Conservation (phyloP, 2,329 filamentous ascomycete species). For the Bipolaris bicolor region DNA sequence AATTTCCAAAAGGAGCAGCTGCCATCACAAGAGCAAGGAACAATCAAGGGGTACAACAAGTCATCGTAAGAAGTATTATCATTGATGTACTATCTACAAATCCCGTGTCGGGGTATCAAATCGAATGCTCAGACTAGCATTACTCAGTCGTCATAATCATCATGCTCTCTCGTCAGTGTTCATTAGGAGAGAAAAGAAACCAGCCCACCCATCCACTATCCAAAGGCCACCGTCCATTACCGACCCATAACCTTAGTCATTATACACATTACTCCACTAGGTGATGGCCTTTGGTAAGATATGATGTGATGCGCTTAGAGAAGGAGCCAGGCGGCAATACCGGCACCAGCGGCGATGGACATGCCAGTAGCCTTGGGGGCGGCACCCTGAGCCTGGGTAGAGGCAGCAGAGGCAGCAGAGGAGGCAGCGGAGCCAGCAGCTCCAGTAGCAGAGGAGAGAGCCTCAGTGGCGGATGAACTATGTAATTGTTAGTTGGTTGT, state of each 20-base stretch:
- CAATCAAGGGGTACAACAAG: neutral
- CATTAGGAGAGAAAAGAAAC: constrained; percentile 23
- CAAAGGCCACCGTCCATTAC: constrained; percentile 28
- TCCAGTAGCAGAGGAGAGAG: constrained; percentile 13
- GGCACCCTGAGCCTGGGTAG: constrained; percentile 16
- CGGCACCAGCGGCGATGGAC: constrained; percentile 46
- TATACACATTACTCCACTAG: constrained; percentile 44
- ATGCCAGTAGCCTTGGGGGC: constrained; percentile 46
- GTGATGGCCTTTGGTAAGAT: constrained; percentile 26
- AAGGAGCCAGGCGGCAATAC: constrained; percentile 46
- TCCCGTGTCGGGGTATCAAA: constrained; percentile 41
- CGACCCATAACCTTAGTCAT: constrained; percentile 23
- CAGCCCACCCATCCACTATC: constrained; percentile 27
- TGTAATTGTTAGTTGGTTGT: neutral
- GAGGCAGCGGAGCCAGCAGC: constrained; percentile 19
- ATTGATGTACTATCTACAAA: constrained; percentile 35
- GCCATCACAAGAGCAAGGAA: neutral
- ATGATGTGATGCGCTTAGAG: constrained; percentile 38
- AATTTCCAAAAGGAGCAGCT: neutral
- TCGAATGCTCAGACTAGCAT: constrained; percentile 31
- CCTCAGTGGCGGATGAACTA: neutral
- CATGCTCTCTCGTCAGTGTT: constrained; percentile 27
- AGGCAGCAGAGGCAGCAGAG: constrained; percentile 22
- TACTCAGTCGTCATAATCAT: constrained; percentile 30
- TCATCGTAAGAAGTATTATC: constrained; percentile 28